Evolutionary conservation across 2,329 filamentous ascomycete genomes (phyloP).

Genomic region (Nigrospora osmanthi): DNA sequence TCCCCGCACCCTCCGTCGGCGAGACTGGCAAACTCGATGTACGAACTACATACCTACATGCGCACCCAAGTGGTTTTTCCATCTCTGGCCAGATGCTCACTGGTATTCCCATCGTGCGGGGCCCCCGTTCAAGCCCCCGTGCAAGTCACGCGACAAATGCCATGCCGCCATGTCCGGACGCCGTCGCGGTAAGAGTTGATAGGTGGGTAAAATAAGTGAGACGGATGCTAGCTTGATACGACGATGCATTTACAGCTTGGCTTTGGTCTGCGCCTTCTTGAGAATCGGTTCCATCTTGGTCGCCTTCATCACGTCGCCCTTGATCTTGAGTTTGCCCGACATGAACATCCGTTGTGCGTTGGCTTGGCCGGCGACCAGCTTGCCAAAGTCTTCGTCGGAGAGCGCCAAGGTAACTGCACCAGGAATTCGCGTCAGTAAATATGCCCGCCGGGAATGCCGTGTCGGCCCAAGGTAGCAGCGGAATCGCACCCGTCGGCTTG

Average conservation of each 20-base stretch:
- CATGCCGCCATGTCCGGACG: no score
- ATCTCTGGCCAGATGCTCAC: no score
- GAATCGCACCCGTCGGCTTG: conserved; percentile 71
- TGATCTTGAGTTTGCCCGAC: conserved; percentile 97
- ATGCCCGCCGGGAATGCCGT: background rate
- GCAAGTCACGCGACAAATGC: no score
- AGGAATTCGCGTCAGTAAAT: conserved; percentile 1
- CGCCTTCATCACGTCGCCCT: conserved; percentile 97
- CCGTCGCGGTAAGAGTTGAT: no score
- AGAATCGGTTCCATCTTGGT: conserved; percentile 92
- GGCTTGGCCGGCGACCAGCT: conserved; percentile 77
- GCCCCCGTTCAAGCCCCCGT: no score
- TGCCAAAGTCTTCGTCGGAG: conserved; percentile 78
- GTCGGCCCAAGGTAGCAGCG: background rate
- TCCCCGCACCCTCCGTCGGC: no score
- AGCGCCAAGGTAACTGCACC: conserved; percentile 71
- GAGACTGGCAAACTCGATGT: no score
- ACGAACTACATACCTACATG: no score
- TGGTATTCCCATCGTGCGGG: no score
- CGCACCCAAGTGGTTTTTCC: no score
- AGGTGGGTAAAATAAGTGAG: no score
- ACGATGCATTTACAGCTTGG: conserved; percentile 61
- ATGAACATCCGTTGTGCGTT: conserved; percentile 96
- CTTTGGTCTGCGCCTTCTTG: conserved; percentile 77
- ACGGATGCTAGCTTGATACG: background rate